A percentile compares a stretch with the other conserved stretches of the same genome.
phyloP scores from a whole-genome alignment of 352 stramenopile genomes.

The Phytophthora cajani region DNA sequence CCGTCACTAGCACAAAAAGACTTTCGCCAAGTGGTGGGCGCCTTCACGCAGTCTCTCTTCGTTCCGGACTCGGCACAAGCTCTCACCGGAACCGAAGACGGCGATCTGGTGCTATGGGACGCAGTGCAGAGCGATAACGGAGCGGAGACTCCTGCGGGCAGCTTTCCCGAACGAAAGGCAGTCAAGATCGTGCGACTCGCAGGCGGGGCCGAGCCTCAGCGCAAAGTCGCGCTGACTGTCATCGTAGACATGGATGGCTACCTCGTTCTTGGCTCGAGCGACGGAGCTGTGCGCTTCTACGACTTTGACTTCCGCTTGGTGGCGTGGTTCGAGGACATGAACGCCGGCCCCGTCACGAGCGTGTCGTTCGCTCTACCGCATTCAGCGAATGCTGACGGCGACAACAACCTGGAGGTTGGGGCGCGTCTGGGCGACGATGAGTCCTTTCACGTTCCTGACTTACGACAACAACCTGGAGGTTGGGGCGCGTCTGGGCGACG shows the following conservation, averaged over 20 bases:
- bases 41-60: constrained; percentile 90
- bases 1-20: constrained; percentile 84
- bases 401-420: constrained; percentile 19
- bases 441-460: constrained; percentile 86
- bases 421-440: constrained; percentile 43
- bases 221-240: constrained; percentile 60
- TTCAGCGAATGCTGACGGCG: constrained; percentile 35
- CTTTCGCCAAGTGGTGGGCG: constrained; percentile 81
- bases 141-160: constrained; percentile 30
- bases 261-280: constrained; percentile 88
- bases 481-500: constrained; percentile 27
- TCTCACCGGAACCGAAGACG: constrained; percentile 86
- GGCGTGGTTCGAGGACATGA: constrained; percentile 95
- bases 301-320: constrained; percentile 94
- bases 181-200: constrained; percentile 86
- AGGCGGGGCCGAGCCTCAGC: constrained; percentile 53
- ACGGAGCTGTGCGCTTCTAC: constrained; percentile 93
- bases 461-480: constrained; percentile 43
- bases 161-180: constrained; percentile 73
- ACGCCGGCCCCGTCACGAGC: constrained; percentile 86
- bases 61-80: constrained; percentile 85
- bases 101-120: constrained; percentile 91
- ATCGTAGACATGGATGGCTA: constrained; percentile 89
- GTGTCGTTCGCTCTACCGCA: constrained; percentile 80
- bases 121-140: constrained; percentile 38